Conservation (phyloP, 495 filamentous ascomycete genomes). For the Penicillium egyptiacum region DNA sequence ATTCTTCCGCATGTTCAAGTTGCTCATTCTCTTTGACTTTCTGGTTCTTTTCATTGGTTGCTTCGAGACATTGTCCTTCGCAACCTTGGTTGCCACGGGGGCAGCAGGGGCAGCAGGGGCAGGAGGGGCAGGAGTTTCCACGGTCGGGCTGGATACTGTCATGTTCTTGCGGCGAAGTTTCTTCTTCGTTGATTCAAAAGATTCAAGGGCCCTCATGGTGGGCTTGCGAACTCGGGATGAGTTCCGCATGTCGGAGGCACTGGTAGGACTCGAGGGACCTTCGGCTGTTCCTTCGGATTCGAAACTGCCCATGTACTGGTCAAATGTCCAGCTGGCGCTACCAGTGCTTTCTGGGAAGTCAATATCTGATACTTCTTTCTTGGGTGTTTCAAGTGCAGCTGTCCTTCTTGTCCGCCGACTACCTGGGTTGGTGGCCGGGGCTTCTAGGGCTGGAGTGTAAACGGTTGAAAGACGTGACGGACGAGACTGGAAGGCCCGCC, state of each 20-base stretch:
- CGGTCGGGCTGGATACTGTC: slow-evolving; percentile 15
- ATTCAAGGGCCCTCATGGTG: slow-evolving; percentile 42
- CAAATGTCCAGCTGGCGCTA: slow-evolving; percentile 15
- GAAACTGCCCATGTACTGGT: slow-evolving; percentile 25
- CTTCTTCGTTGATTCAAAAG: slow-evolving; percentile 30
- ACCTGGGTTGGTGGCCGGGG: slow-evolving; percentile 11
- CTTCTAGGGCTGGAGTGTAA: slow-evolving; percentile 24
- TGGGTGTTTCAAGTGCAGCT: slow-evolving; percentile 18
- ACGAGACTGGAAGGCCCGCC: slow-evolving; percentile 23
- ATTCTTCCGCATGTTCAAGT: slow-evolving; percentile 6
- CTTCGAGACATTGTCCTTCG: slow-evolving; percentile 8
- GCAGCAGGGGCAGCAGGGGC: background rate
- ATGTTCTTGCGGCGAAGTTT: slow-evolving; percentile 20
- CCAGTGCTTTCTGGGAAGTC: slow-evolving; percentile 18
- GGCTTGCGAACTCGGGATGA: slow-evolving; percentile 43
- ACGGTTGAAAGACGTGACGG: slow-evolving; percentile 30
- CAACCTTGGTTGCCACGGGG: background rate
- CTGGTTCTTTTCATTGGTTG: slow-evolving; percentile 8
- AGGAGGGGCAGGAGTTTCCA: slow-evolving; percentile 1
- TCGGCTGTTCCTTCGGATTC: slow-evolving; percentile 32
- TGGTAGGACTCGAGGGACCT: slow-evolving; percentile 29
- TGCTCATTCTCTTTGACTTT: slow-evolving; percentile 11
- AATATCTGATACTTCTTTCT: slow-evolving; percentile 13
- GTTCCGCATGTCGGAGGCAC: slow-evolving; percentile 32
- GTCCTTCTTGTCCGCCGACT: slow-evolving; percentile 22